These are phyloP conservation scores for Terfezia boudieri DNA, from an alignment of 495 filamentous ascomycete species.

Conservation along the genomic window DNA sequence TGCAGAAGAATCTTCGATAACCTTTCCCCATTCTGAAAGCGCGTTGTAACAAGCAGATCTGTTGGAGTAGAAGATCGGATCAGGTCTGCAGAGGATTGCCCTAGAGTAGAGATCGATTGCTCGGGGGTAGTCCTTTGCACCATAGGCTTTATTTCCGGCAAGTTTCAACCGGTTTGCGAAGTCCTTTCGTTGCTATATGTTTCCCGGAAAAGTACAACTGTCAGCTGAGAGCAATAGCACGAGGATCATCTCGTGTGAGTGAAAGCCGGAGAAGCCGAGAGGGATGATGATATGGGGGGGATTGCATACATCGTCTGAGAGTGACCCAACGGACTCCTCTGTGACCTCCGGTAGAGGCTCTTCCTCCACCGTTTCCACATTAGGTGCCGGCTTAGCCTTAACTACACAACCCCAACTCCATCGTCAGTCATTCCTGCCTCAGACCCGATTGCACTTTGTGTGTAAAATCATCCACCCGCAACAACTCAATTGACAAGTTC, in stretches of 20 bases:
- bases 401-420: neutral
- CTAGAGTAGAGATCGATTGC: conserved; percentile 89
- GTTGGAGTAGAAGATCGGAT: conserved; percentile 97
- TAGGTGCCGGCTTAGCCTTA: conserved; percentile 21
- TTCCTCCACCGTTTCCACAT: conserved; percentile 42
- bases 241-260: conserved; percentile 3
- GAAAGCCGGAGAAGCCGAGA: neutral
- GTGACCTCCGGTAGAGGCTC: conserved; percentile 73
- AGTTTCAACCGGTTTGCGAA: conserved; percentile 80
- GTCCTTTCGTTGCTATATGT: conserved; percentile 41
- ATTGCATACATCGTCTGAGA: conserved; percentile 41
- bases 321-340: conserved; percentile 44
- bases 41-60: conserved; percentile 94
- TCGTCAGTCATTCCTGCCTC: neutral
- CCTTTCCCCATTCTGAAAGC: conserved; percentile 75
- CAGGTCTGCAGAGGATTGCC: conserved; percentile 88
- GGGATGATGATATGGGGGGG: neutral
- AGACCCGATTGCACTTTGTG: too few relatives aligned
- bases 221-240: conserved; percentile 20
- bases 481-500: neutral
- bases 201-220: neutral
- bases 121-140: conserved; percentile 65
- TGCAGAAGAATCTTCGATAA: conserved; percentile 89
- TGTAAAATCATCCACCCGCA: neutral
- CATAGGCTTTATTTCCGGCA: conserved; percentile 91